phyloP scores from a whole-genome alignment of 1,284 basidiomycete genomes.

The Stygiomarasmius scandens region DNA sequence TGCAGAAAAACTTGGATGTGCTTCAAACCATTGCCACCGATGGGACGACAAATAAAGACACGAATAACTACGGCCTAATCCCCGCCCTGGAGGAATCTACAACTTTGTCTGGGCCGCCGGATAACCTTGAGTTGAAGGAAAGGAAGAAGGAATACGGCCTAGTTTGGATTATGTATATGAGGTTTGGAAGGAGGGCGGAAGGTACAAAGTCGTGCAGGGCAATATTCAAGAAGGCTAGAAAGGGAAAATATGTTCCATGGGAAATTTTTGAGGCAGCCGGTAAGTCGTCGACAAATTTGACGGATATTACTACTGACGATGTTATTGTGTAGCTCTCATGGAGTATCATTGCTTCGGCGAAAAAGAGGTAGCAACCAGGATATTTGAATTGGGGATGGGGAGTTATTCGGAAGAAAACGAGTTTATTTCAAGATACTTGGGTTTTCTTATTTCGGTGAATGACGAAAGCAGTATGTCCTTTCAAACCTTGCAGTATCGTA shows the following conservation, averaged over 20 bases:
- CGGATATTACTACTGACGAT: no score
- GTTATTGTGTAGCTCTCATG: constrained; percentile 86
- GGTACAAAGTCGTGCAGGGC: constrained; percentile 75
- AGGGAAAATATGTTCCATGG: constrained; percentile 75
- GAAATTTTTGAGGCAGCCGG: constrained; percentile 92
- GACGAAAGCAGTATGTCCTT: constrained; percentile 85
- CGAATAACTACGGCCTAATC: no score
- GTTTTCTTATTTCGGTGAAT: constrained; percentile 93
- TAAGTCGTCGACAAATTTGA: no score
- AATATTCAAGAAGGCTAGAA: constrained; percentile 83
- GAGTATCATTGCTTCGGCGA: constrained; percentile 96
- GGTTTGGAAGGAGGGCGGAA: constrained; percentile 84
- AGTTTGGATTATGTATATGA: constrained; percentile 89
- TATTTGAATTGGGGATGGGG: constrained; percentile 93
- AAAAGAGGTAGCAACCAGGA: constrained; percentile 81
- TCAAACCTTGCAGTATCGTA: constrained; percentile 3
- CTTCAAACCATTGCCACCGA: no score
- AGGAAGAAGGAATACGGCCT: constrained; percentile 68
- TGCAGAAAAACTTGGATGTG: constrained; percentile 63
- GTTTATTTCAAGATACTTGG: constrained; percentile 87
- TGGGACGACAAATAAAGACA: no score
- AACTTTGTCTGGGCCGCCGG: no score
- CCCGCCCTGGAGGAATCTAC: no score
- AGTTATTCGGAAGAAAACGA: constrained; percentile 82
- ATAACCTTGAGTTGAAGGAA: constrained; percentile 46